Evolutionary conservation across 306 rosid genomes (phyloP), one percentile per base, ranked within the genome.

Genomic region (Styphnolobium japonicum): DNA sequence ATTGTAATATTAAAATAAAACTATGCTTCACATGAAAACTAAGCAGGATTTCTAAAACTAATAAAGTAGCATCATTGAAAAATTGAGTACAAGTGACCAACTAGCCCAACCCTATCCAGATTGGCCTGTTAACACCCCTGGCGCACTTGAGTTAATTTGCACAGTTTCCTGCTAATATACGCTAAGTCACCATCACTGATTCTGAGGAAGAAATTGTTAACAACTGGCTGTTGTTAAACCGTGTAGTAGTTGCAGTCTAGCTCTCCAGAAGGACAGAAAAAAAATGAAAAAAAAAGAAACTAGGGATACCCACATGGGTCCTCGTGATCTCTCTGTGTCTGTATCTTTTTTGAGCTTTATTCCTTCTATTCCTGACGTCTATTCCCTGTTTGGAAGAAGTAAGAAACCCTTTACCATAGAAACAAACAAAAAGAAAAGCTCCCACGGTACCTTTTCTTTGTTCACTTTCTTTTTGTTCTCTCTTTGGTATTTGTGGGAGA

Each of bases 311-410:
- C 82, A 46, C 74, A 62, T 79, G 86, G 76, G 79, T 84, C 71
- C 84, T 66, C 82, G 82, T 83, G 88, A 78, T 45, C 72, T 73
- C 68, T 75, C 43, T 63, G 27, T 79, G 61, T 65, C 71, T 83
- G 49, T 73, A 42, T 80, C 79, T 55, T 67, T 61, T 40, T 69
- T 53, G 21, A 40, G 57, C 42, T 65, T 71, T 71, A 77, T 86
- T 79, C 78, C 78, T 80, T 83, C 79, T 52, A 77, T 73, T 73
- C 40, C 53, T 71, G 77, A 53, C 55, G 53, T 23, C 52, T 55
- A 27, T 48, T 67, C 76, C 51, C 25, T 15, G 22, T 71, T 66
- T 66, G 19, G 34, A 83, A 57, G 67, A 53, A 7, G 19, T 22
- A 86, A 57, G 72, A 53, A 10, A 4, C 51, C 67, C n/a, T 62